phyloP scores from a whole-genome alignment of 768 basidiomycete genomes.

The Amanita muscaria region DNA sequence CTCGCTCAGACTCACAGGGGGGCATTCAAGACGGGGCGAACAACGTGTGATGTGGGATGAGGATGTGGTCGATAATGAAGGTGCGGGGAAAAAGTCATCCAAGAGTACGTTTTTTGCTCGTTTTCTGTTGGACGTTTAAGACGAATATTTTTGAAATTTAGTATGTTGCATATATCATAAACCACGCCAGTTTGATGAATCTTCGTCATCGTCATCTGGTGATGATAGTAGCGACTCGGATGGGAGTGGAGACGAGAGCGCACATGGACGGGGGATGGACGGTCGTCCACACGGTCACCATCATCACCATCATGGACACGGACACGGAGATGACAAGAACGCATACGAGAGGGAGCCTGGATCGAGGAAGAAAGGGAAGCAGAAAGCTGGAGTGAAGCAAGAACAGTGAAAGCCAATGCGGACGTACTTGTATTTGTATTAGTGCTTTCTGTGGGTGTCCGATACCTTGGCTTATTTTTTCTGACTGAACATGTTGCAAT shows the following conservation, averaged over 20 bases:
- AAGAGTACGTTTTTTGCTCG: conserved; percentile 58
- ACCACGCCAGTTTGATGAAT: conserved; percentile 72
- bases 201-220: conserved; percentile 55
- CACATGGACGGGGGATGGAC: too few relatives aligned
- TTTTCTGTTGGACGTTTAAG: not conserved
- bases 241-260: not conserved
- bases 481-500: too few relatives aligned
- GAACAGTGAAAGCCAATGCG: too few relatives aligned
- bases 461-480: too few relatives aligned
- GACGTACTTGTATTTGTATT: too few relatives aligned
- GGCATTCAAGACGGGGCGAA: conserved; percentile 24
- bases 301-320: not conserved
- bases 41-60: conserved; percentile 77
- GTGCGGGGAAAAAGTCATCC: conserved; percentile 80
- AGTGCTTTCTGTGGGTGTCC: too few relatives aligned
- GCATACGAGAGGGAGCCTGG: conserved; percentile 4
- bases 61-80: conserved; percentile 86
- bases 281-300: not conserved
- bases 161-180: conserved; percentile 96
- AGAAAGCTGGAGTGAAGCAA: not conserved
- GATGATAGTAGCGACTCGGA: conserved; percentile 13
- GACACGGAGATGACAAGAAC: not conserved
- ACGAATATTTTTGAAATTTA: conserved; percentile 19
- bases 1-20: conserved; percentile 53
- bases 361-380: not conserved